Evolutionary conservation across 2,329 filamentous ascomycete species (phyloP).

Genomic region (Fusarium sp.): DNA sequence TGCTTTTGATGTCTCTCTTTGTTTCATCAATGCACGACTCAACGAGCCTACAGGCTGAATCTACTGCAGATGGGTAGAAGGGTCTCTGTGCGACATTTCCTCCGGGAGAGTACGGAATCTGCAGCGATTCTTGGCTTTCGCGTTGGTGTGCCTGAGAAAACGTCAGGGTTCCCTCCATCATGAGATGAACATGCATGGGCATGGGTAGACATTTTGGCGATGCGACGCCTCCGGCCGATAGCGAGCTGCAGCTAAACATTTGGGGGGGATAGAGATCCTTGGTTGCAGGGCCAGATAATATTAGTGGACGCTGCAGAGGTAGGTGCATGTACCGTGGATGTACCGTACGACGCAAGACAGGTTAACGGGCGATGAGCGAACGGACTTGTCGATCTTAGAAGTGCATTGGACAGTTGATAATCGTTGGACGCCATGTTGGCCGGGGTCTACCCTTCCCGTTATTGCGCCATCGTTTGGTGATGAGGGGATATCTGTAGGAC

Average conservation of each 20-base stretch:
- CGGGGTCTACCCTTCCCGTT: constrained; percentile 15
- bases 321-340: constrained; percentile 10
- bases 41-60: not conserved
- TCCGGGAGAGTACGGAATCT: constrained; percentile 20
- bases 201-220: constrained; percentile 23
- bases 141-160: constrained; percentile 30
- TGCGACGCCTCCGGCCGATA: constrained; percentile 40
- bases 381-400: constrained; percentile 35
- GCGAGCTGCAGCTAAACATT: constrained; percentile 42
- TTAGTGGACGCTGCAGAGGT: not conserved
- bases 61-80: constrained; percentile 8
- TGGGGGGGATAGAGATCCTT: constrained; percentile 18
- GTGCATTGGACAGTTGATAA: constrained; percentile 23
- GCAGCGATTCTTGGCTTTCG: constrained; percentile 13
- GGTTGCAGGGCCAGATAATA: not conserved
- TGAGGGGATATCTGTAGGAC: constrained; percentile 19
- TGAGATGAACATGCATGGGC: constrained; percentile 13
- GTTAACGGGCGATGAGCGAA: constrained; percentile 33
- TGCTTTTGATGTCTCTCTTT: constrained; percentile 1
- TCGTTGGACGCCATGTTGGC: constrained; percentile 25
- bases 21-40: constrained; percentile 19
- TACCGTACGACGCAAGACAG: not conserved
- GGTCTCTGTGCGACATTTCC: constrained; percentile 12
- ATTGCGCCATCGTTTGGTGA: constrained; percentile 22
- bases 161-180: constrained; percentile 15